Evolutionary conservation across 371 early-diverging fungal genomes (phyloP), one percentile per base, ranked within the genome.

Genomic region (Nosema granulosis): DNA sequence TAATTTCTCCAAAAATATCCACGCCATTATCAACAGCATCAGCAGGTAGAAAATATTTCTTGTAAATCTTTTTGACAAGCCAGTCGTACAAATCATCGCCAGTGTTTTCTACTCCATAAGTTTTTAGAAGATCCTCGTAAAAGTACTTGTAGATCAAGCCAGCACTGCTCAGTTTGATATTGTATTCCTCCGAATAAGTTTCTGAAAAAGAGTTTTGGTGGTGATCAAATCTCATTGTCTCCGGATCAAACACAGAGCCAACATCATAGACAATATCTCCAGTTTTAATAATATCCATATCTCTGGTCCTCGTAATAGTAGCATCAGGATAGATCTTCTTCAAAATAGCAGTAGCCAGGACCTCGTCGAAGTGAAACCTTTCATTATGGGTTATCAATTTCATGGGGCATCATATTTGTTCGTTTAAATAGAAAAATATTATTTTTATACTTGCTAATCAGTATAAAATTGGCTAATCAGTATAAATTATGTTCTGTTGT

Each of bases 201-300:
- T 94, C 93, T 38, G 81, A 84, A 81, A 95, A 97, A 24, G 90
- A 92, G 73, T 93, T 89, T 88, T 95, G 95, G 82, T 97, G 97
- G 80, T 97, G 97, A 81, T 97, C 97, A 82, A 89, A 97, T 31
- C 92, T 87, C 68, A 88, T 84, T 31, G 81, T 84, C 34, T 83
- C 84, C 54, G 90, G 92, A 84, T 91, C 91, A 84, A 93, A 96
- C 24, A 89, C 91, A 58, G 92, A 93, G 54, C 97, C 97, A 3
- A 97, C 97, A 83, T 97, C 97, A 16, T 94, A 94, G 24, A 97
- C 92, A 71, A 94, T 88, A 77, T 92, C 92, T 72, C 91, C 93
- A 24, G 87, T 87, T 13, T 86, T 89, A 57, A 95, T 86, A 35
- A 90, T 87, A 9, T 85, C 87, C 0, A 90, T 85, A 78, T 95